Evolutionary conservation across 2,329 filamentous ascomycete species (phyloP).

Genomic region (Cyclaneusma minus): DNA sequence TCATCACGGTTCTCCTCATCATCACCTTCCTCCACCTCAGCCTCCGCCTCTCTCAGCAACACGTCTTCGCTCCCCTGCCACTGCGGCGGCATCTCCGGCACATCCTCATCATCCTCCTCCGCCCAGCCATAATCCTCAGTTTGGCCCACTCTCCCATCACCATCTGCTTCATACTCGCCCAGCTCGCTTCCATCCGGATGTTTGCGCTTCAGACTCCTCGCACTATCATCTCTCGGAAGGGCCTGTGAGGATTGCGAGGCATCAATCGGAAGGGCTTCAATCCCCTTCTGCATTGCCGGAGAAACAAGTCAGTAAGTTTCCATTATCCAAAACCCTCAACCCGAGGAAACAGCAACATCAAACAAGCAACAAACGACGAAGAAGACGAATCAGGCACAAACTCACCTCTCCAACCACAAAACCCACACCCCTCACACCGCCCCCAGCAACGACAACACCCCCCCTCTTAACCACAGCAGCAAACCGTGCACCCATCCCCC

Average conservation of each 20-base stretch:
- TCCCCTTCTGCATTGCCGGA: no score
- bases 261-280: no score
- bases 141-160: no score
- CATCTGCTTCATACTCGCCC: no score
- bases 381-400: neutral
- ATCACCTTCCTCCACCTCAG: conserved; percentile 9
- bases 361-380: neutral
- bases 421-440: conserved; percentile 8
- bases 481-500: conserved; percentile 35
- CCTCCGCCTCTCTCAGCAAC: conserved; percentile 23
- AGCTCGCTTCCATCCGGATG: no score
- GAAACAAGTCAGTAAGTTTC: no score
- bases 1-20: conserved; percentile 7
- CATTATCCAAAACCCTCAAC: no score
- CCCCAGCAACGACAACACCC: conserved; percentile 23
- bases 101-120: conserved; percentile 45
- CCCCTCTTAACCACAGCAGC: conserved; percentile 50
- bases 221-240: no score
- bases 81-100: conserved; percentile 45
- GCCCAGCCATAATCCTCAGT: conserved; percentile 65
- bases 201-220: no score
- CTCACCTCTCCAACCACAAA: conserved; percentile 14
- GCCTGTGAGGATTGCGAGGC: no score
- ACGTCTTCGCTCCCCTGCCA: conserved; percentile 54
- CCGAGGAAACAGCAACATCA: no score